Evolutionary conservation across 176 grass and related monocot species (phyloP).

Genomic region (Oryza meridionalis): DNA sequence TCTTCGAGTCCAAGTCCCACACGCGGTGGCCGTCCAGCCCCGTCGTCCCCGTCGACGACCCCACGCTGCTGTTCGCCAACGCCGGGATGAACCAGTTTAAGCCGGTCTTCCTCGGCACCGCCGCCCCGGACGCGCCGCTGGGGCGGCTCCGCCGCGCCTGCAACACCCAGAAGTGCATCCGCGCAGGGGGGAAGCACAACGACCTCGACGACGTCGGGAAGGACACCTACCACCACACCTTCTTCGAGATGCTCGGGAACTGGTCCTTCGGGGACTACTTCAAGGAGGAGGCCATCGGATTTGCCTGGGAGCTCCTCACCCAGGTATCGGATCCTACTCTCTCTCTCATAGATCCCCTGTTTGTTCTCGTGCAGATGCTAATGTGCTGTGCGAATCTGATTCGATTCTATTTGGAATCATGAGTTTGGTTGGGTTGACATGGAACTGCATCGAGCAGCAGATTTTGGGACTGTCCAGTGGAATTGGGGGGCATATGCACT

Average conservation of each 20-base stretch:
- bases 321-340: slow-evolving; percentile 38
- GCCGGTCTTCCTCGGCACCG: slow-evolving; percentile 86
- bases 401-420: background rate
- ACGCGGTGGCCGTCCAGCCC: slow-evolving; percentile 79
- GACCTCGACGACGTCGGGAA: slow-evolving; percentile 99
- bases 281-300: slow-evolving; percentile 87
- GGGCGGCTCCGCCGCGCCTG: slow-evolving; percentile 64
- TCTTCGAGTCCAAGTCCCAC: slow-evolving; percentile 73
- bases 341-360: background rate
- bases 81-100: slow-evolving; percentile 99
- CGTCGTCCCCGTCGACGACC: slow-evolving; percentile 80
- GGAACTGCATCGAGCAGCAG: background rate
- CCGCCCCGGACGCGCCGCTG: slow-evolving; percentile 68
- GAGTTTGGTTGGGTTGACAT: background rate
- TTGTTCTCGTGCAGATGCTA: background rate
- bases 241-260: slow-evolving; percentile 98
- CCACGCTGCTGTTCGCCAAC: slow-evolving; percentile 94
- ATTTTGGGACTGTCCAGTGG: background rate
- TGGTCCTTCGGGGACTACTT: slow-evolving; percentile 98
- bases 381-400: background rate
- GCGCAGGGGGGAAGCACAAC: slow-evolving; percentile 96
- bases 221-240: slow-evolving; percentile 98
- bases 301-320: slow-evolving; percentile 95
- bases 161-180: slow-evolving; percentile 96
- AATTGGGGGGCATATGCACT: background rate